Evolutionary conservation across 352 stramenopile species (phyloP), one percentile per base, ranked within the genome.

Genomic region (Phytophthora pini): DNA sequence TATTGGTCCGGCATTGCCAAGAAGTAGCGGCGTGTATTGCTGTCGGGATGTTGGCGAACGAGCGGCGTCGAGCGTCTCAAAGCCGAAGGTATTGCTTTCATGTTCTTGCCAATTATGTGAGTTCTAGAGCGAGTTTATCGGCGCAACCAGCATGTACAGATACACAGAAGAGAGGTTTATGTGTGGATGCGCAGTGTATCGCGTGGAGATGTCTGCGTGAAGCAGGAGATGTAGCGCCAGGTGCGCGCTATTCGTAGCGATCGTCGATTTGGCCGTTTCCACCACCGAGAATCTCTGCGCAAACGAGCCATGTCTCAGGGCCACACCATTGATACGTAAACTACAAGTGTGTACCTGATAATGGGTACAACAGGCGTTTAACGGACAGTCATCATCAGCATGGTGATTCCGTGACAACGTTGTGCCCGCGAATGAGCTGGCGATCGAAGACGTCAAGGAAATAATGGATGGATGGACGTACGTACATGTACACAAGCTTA

Each of bases 11-110:
- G 50, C 5, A 49, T 27, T 15, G 53, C 22, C 5, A 70, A 26
- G 2, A 74, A 61, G 31, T 38, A 51, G 4, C 65, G 46, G 15
- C 26, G 22, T 22, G 46, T 60, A 38, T 36, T 59, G 29, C 47
- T 53, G 41, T 46, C 31, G 1, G 24, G 31, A 32, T 47, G 58
- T 6, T 40, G 9, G 15, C 43, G 64, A 20, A 60, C 41, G 50
- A 60, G 38, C 9, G 48, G 12, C 10, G 27, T 55, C 17, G 59
- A 61, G 24, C 60, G 60, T 27, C 40, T 50, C 11, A 68, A 47
- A 3, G 38, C 55, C 2, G 56, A 45, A 4, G 65, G 53, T 11
- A 69, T 36, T 22, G 52, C 47, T 41, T 56, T 73, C 65, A 74
- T 66, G 3, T 38, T 60, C 26, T 40, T 12, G 17, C 12, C 3